Evolutionary conservation across 805 yeast species (phyloP).

Genomic region (Candida ponderosae): DNA sequence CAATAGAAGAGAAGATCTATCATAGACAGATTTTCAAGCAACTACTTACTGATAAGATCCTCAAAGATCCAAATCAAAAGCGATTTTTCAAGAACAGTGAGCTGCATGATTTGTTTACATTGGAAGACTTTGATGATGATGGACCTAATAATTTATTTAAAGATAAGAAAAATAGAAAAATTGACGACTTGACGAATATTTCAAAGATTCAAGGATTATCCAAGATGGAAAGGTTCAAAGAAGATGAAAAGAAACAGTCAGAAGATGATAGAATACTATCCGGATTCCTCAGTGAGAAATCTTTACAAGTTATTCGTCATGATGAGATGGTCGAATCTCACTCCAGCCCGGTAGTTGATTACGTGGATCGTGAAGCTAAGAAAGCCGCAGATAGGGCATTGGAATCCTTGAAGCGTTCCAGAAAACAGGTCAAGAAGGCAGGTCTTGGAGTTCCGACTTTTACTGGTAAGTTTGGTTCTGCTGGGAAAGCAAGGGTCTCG

Average conservation of each 20-base stretch:
- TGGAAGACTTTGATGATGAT: conserved; percentile 62
- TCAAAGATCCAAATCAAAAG: conserved; percentile 92
- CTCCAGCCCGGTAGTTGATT: conserved; percentile 21
- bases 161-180: conserved; percentile 26
- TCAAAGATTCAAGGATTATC: conserved; percentile 67
- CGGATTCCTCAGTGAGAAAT: conserved; percentile 64
- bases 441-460: conserved; percentile 85
- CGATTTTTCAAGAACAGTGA: conserved; percentile 91
- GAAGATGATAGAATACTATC: conserved; percentile 58
- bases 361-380: conserved; percentile 54
- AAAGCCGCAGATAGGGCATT: conserved; percentile 47
- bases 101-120: conserved; percentile 77
- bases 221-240: conserved; percentile 53
- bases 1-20: conserved; percentile 94
- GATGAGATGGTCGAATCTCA: conserved; percentile 62
- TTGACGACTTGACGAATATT: conserved; percentile 64
- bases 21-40: conserved; percentile 97
- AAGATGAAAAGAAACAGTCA: conserved; percentile 26
- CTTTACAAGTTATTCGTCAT: conserved; percentile 62
- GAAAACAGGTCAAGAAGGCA: conserved; percentile 27
- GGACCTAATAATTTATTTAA: conserved; percentile 57
- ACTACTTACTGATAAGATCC: conserved; percentile 82
- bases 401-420: conserved; percentile 50
- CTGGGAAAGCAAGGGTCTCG: conserved; percentile 47
- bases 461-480: conserved; percentile 89